Conservation (phyloP, 331 rosid genomes). For the Cydonia oblonga region DNA sequence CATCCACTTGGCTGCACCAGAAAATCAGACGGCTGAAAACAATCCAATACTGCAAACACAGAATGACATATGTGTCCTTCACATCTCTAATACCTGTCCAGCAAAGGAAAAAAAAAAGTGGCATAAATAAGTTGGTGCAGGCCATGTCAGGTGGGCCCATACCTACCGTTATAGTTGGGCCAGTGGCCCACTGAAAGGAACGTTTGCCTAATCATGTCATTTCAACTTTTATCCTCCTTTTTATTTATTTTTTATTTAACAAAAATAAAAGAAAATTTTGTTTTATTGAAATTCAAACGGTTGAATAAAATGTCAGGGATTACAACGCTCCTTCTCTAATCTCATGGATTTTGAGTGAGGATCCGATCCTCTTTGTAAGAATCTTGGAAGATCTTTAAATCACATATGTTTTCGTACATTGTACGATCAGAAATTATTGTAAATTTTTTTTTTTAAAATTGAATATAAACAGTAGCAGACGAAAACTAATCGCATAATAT, state of each 20-base stretch:
- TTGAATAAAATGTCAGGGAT: background rate
- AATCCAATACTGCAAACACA: background rate
- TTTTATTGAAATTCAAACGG: background rate
- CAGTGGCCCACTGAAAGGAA: background rate
- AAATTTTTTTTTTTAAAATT: no score
- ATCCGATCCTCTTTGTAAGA: no score
- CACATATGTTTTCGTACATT: no score
- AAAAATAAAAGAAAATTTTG: background rate
- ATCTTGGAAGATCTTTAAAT: no score
- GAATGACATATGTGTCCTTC: background rate
- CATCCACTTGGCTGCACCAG: background rate
- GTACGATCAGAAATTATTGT: no score
- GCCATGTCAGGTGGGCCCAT: background rate
- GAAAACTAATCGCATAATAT: no score
- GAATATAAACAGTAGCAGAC: no score
- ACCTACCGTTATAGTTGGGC: background rate
- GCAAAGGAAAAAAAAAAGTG: no score
- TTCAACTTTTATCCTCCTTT: background rate
- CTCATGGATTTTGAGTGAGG: no score
- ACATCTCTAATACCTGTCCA: slow-evolving; percentile 4
- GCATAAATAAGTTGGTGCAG: background rate
- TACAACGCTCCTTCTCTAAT: background rate
- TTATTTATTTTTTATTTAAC: background rate
- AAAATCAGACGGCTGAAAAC: background rate
- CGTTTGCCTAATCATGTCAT: background rate